Base-by-base conservation (phyloP, 208 protist species). In the Leishmania aethiopica region DNA sequence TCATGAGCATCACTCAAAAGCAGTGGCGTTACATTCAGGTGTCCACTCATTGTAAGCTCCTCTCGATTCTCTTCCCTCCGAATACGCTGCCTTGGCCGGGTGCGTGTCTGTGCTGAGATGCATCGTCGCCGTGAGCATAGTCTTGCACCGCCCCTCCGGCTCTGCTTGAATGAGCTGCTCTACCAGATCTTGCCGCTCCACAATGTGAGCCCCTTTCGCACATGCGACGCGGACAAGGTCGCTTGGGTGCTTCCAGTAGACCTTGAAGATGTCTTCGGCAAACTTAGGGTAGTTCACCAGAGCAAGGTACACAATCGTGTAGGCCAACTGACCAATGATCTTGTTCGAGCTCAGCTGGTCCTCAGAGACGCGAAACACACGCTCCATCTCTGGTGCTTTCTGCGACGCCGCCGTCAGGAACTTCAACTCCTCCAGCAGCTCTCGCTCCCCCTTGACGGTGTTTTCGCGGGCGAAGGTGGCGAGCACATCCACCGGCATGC, bases 401-500 rank as follows among this genome's bases (percentile, higher is more conserved):
- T 89, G 75, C 37, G 94, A 76, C 47, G 93, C 95, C 4, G 86
- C 90, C 17, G 86, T 92, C 57, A 98, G 82, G 77, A 97, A 96
- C 80, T 90, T 89, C 66, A 97, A 88, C 87, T 98, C 93, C 80
- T 93, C 93, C 60, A 97, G 77, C 69, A 98, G 80, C 80, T 98
- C 92, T 69, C 75, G 82, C 79, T 86, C 86, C 11, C 89, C 83
- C 71, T 97, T 97, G n/a, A 95, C 78, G 4, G 84, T 88, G 60
- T 76, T 84, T 75, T 97, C 90, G 53, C 88, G 84, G 11, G 91
- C 90, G 49, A 98, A 92, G 32, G 94, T 86, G 67, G 88, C 92
- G 35, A 98, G 88, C 7, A 98, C 96, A 87, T 98, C 97, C 28
- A 98, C 91, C 22, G 97, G 97, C 45, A 92, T 95, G 85, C 96